Percentiles rank a stretch among this genome's conserved stretches.
Evolutionary conservation across 2,329 filamentous ascomycete genomes (phyloP).

Genomic region (Sporothrix protearum): DNA sequence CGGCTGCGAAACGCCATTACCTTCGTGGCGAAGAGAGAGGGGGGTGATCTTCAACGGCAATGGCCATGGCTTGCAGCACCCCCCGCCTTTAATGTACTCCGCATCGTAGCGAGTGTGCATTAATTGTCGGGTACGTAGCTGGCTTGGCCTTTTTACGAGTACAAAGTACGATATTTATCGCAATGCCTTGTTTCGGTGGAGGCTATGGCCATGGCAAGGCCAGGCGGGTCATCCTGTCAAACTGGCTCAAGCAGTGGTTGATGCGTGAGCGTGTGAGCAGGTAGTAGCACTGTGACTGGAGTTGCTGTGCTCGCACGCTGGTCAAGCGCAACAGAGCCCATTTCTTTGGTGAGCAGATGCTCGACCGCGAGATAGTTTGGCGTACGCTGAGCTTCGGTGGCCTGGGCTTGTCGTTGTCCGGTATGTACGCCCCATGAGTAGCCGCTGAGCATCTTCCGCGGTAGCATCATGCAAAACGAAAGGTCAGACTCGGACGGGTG

Average conservation of each 20-base stretch:
- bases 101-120: background rate
- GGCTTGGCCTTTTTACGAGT: too few relatives aligned
- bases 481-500: slow-evolving; percentile 2
- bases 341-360: slow-evolving; percentile 39
- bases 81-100: too few relatives aligned
- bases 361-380: slow-evolving; percentile 38
- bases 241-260: slow-evolving; percentile 47
- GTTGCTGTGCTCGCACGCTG: slow-evolving; percentile 42
- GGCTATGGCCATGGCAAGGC: slow-evolving; percentile 40
- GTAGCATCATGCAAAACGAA: background rate
- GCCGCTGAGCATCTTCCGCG: background rate
- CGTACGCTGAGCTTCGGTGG: slow-evolving; percentile 30
- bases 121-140: background rate
- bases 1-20: background rate
- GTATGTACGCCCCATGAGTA: background rate
- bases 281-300: slow-evolving; percentile 45
- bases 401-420: background rate
- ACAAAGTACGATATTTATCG: too few relatives aligned
- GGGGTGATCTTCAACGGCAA: background rate
- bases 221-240: slow-evolving; percentile 42
- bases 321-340: slow-evolving; percentile 39
- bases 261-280: slow-evolving; percentile 45
- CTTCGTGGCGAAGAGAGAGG: background rate
- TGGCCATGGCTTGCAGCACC: background rate
- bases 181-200: slow-evolving; percentile 39